Conservation (phyloP, 345 rosid species). For the Angophora floribunda region DNA sequence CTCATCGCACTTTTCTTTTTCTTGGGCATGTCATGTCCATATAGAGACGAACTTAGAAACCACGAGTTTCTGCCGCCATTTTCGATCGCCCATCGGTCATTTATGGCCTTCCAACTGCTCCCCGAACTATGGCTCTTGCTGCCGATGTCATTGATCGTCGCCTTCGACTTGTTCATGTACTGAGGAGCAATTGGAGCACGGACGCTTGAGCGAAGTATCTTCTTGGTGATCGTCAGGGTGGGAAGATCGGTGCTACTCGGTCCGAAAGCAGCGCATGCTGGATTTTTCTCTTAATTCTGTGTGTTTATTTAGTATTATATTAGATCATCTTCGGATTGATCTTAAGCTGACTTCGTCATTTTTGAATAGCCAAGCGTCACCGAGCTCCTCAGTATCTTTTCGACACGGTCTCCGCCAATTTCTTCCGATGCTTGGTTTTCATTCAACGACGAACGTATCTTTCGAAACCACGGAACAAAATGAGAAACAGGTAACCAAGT, state of each 20-base stretch:
- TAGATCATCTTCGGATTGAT: too few relatives aligned
- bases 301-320: background rate
- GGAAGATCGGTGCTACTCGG: background rate
- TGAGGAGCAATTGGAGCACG: background rate
- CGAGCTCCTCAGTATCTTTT: background rate
- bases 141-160: background rate
- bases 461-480: too few relatives aligned
- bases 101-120: background rate
- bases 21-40: background rate
- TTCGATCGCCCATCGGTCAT: fast-evolving
- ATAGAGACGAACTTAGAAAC: background rate
- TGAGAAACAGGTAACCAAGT: too few relatives aligned
- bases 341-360: background rate
- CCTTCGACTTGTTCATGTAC: background rate
- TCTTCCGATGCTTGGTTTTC: background rate
- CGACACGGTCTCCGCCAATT: background rate
- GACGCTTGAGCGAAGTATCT: background rate
- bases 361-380: background rate
- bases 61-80: background rate
- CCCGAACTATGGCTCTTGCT: fast-evolving
- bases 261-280: background rate
- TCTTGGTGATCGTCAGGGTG: fast-evolving
- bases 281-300: too few relatives aligned
- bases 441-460: background rate
- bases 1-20: too few relatives aligned